Base-by-base conservation (phyloP, 192 early-diverging fungal genomes). In the Backusella psychrophila region DNA sequence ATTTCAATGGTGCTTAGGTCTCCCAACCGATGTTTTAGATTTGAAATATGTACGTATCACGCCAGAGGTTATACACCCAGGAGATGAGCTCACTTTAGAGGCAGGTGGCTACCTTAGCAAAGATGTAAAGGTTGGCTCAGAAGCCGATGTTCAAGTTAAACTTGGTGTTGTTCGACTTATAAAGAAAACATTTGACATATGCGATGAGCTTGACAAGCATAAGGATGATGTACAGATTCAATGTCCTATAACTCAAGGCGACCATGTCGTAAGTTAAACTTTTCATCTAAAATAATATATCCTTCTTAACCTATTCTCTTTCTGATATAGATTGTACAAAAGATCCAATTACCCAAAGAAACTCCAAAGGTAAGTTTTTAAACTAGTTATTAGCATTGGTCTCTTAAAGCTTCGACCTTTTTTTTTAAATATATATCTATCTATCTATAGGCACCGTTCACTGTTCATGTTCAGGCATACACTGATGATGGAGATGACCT, bases 321-420 rank as follows among this genome's bases (percentile, higher is more conserved):
- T 36, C 21, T 39, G n/a, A 23, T 69, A 41, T 38, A 69, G 68
- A 36, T 69, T 39, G 38, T 36, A 23, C 68, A 69, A 69, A 69
- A 69, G n/a, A 38, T 69, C 9, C 17, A 35, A 12, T 38, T 69
- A 23, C 68, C 68, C 9, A 69, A 69, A 41, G 68, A 69, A 36
- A 38, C 38, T 4, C 68, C 68, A 26, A 69, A 1, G 38, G 68
- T 69, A 41, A 69, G 68, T 38, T 33, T 3, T 33, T 17, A 36
- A 34, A n/a, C 1, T 33, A 36, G 6, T n/a, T 67, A 15, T 8
- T 35, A 36, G n/a, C n/a, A n/a, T 33, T 35, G 33, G 15, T 67
- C 4, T 31, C 34, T 49, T 6, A 49, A 1, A 49, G 19, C 19
- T 1, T 21, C 6, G 11, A 3, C 38, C 46, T 44, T 44, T 49